Evolutionary conservation across 768 basidiomycete genomes (phyloP).

Genomic region (Phlebiopsis flavidoalba): DNA sequence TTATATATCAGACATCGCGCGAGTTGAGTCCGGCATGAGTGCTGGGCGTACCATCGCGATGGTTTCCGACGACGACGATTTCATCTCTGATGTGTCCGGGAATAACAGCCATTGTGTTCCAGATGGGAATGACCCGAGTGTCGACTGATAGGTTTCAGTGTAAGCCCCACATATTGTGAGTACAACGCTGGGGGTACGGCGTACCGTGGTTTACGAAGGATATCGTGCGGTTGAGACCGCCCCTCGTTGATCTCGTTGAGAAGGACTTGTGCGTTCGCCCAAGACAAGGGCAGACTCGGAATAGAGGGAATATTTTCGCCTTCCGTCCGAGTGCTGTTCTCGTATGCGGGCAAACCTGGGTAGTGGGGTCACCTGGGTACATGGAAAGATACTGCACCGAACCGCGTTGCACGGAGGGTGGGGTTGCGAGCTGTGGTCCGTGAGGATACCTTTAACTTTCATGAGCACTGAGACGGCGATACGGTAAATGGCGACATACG

Average conservation of each 20-base stretch:
- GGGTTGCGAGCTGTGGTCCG: constrained; percentile 82
- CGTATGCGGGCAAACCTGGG: constrained; percentile 88
- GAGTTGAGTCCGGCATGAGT: not conserved
- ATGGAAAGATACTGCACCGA: constrained; percentile 66
- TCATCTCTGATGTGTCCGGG: constrained; percentile 83
- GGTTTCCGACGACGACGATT: constrained; percentile 81
- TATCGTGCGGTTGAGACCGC: constrained; percentile 39
- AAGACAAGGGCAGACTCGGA: constrained; percentile 88
- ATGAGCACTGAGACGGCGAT: not conserved
- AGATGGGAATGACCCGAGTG: constrained; percentile 78
- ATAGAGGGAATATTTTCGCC: constrained; percentile 64
- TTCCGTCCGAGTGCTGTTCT: constrained; percentile 62
- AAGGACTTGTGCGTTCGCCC: constrained; percentile 69
- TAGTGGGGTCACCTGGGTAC: constrained; percentile 73
- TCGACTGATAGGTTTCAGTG: constrained; percentile 53
- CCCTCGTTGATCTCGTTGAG: constrained; percentile 42
- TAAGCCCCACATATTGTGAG: too few species aligned
- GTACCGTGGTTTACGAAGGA: constrained; percentile 59
- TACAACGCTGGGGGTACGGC: too few species aligned
- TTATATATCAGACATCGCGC: not conserved
- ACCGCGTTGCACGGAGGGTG: constrained; percentile 79
- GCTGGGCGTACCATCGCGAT: constrained; percentile 68
- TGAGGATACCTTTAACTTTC: constrained; percentile 52
- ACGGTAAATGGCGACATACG: constrained; percentile 26
- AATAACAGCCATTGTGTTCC: constrained; percentile 83